Evolutionary conservation across 2,329 filamentous ascomycete genomes (phyloP).

Genomic region (Paecilomyces formosus): DNA sequence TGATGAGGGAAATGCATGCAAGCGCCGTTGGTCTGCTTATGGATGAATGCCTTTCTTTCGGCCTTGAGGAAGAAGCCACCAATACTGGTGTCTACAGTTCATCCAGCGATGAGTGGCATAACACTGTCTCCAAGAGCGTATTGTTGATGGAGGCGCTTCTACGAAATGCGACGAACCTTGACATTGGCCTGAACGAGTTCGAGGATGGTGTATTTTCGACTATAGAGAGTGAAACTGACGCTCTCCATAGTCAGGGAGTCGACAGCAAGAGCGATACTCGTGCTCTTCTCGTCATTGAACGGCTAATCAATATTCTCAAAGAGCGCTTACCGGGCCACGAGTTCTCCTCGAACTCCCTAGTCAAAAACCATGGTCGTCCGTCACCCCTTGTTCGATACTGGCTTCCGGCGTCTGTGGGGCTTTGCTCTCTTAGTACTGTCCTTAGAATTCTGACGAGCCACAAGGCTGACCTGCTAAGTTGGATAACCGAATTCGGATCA

Average conservation of each 20-base stretch:
- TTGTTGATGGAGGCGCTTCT: conserved; percentile 81
- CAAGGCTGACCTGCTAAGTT: conserved; percentile 68
- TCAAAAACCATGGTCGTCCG: conserved; percentile 65
- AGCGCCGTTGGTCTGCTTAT: conserved; percentile 81
- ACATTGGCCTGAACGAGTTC: conserved; percentile 47
- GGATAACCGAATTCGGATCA: conserved; percentile 69
- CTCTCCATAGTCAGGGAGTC: conserved; percentile 39
- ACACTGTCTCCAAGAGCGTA: conserved; percentile 70
- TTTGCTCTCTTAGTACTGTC: conserved; percentile 82
- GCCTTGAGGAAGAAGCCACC: conserved; percentile 50
- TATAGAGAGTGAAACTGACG: conserved; percentile 55
- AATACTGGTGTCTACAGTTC: conserved; percentile 38
- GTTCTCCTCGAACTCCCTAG: conserved; percentile 47
- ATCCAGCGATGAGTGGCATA: conserved; percentile 55
- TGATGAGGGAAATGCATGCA: conserved; percentile 71
- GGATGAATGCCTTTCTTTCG: conserved; percentile 71
- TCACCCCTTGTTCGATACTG: conserved; percentile 75
- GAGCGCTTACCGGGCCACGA: conserved; percentile 62
- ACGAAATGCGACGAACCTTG: conserved; percentile 58
- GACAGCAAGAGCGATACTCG: neutral
- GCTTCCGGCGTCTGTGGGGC: conserved; percentile 63
- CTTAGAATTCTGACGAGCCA: conserved; percentile 68
- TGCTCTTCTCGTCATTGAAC: conserved; percentile 22
- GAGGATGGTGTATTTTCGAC: conserved; percentile 48
- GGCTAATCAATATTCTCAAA: conserved; percentile 53